Conservation (phyloP, 2,329 filamentous ascomycete genomes). For the Coniochaeta sp. region DNA sequence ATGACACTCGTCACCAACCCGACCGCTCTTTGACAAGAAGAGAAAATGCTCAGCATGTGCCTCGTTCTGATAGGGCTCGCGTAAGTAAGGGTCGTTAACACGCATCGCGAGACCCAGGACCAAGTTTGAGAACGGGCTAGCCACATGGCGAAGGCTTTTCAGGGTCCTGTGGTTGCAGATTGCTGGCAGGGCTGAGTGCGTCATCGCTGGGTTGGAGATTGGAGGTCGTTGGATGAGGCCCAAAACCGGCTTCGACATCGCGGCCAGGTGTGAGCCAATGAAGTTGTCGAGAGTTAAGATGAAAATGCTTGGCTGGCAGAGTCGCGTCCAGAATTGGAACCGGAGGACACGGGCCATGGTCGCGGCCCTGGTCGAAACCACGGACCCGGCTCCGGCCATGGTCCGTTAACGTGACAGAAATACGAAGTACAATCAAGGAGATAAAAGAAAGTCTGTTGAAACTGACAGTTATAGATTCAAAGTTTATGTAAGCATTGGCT, state of each 20-base stretch:
- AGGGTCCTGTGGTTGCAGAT: neutral
- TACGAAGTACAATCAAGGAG: no score
- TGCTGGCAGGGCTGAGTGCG: neutral
- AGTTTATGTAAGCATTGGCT: neutral
- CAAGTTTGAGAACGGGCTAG: neutral
- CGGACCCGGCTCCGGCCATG: no score
- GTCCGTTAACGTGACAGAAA: no score
- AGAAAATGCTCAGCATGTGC: neutral
- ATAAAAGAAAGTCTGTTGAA: no score
- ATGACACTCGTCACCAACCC: neutral
- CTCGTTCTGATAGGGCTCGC: neutral
- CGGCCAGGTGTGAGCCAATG: neutral
- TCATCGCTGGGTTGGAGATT: neutral
- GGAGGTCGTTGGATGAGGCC: conserved; percentile 1
- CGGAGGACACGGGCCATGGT: neutral
- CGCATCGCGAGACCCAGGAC: neutral
- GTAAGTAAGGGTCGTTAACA: neutral
- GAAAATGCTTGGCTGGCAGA: neutral
- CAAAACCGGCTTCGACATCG: neutral
- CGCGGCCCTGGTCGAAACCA: neutral
- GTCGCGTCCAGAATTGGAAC: neutral
- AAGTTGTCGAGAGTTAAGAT: neutral
- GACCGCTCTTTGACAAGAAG: neutral
- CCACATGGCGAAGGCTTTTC: neutral
- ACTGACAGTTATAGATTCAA: neutral